Base-by-base conservation (phyloP, 139 green algal species). In the Chlamydomonas schloesseri region DNA sequence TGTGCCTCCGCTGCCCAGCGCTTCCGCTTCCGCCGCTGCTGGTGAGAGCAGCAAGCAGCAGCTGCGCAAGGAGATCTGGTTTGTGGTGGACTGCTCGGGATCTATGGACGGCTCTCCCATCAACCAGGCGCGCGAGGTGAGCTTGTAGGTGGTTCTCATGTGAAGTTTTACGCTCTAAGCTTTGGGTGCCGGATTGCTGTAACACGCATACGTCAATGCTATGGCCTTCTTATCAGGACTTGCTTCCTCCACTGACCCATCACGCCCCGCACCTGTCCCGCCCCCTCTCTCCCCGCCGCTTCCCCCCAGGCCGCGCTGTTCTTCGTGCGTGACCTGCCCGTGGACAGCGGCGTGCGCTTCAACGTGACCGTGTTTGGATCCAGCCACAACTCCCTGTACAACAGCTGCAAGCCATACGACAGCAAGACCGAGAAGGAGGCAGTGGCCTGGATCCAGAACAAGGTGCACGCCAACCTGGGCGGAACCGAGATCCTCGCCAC, bases 251-350 rank as follows among this genome's bases (percentile, higher is more conserved):
- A 13, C 65, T 36, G 65, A 72, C 14, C 65, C 65, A 13, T 36
- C 65, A 11, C 31, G 31, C 3, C 2, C 24, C 31, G 2, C 67
- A 36, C 33, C 33, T 14, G 2, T 73, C 67, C 67, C 69, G n/a
- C 2, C 13, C 23, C 29, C n/a, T 24, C 21, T 37, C 64, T 5
- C 64, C 64, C 23, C 64, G 4, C 17, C 11, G 3, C 24, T 23
- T 31, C 31, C 57, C 57, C 70, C 0, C 71, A 89, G 47, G 83
- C 89, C n/a, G 89, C 89, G 15, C 73, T 84, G 26, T 92, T 88
- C 76, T 92, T 90, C 53, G 58, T 92, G 23, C 83, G 82, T 37
- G 89, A 92, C 70, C 85, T 92, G 47, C 89, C 89, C 2, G 28
- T 47, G 13, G 46, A 31, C 29, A n/a, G 33, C 55, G 81, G 73